Evolutionary conservation across 352 stramenopile genomes (phyloP).

Genomic region (Detonula confervacea): DNA sequence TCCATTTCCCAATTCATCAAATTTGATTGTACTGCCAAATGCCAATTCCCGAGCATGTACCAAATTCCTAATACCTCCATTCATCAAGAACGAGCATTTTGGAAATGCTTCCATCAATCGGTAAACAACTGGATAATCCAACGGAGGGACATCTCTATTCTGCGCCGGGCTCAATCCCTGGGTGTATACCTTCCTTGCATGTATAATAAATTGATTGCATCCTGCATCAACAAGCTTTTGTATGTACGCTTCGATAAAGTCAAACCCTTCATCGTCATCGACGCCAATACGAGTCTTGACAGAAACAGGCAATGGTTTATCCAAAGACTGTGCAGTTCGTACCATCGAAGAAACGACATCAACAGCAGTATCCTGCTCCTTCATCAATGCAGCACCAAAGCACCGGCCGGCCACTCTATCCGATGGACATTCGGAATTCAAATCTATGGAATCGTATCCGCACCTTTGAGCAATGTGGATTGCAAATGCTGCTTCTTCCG

Average conservation of each 20-base stretch:
- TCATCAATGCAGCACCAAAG: constrained; percentile 81
- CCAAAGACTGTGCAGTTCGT: constrained; percentile 13
- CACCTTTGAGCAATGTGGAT: constrained; percentile 51
- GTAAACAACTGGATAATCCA: constrained; percentile 78
- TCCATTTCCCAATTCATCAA: constrained; percentile 8
- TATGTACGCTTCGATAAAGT: constrained; percentile 60
- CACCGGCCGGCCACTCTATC: constrained; percentile 61
- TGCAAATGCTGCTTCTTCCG: constrained; percentile 46
- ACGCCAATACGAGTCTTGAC: constrained; percentile 78
- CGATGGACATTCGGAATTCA: constrained; percentile 80
- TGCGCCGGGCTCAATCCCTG: constrained; percentile 55
- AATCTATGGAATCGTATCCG: constrained; percentile 76
- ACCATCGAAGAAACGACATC: constrained; percentile 60
- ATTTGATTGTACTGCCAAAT: constrained; percentile 40
- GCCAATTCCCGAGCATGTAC: constrained; percentile 60
- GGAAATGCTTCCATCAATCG: constrained; percentile 70
- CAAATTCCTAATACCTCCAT: constrained; percentile 74
- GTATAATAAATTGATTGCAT: constrained; percentile 72
- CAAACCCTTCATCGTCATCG: constrained; percentile 64
- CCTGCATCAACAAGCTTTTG: constrained; percentile 40
- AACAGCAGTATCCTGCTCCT: constrained; percentile 53
- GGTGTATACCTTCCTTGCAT: constrained; percentile 67
- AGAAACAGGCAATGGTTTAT: constrained; percentile 56
- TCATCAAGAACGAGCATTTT: constrained; percentile 78
- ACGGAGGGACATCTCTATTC: constrained; percentile 74